Percentiles rank a stretch among this genome's conserved stretches.
phyloP scores from a whole-genome alignment of 1,284 basidiomycete species.

The Trametes pubescens region DNA sequence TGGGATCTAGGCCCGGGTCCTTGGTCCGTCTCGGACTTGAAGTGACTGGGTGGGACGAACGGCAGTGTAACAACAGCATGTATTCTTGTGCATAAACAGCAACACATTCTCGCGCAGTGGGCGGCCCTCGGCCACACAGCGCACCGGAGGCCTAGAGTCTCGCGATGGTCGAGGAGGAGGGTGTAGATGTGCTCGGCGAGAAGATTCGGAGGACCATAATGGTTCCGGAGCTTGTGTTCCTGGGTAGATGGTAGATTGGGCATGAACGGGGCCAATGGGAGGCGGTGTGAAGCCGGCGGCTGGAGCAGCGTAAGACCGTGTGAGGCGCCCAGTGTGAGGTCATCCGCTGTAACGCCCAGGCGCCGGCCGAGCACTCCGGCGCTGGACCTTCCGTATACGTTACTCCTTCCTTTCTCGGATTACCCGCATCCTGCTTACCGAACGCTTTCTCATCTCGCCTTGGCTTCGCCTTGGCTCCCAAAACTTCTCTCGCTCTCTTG shows the following conservation, averaged over 20 bases:
- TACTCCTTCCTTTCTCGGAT: background rate
- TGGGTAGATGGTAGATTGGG: background rate
- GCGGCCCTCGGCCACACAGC: background rate
- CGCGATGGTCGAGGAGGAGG: background rate
- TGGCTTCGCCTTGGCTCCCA: background rate
- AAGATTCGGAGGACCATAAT: background rate
- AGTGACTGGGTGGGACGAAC: constrained; percentile 1
- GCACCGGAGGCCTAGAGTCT: background rate
- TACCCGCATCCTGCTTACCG: background rate
- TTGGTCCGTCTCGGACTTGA: background rate
- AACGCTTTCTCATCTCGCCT: background rate
- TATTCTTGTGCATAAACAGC: constrained; percentile 9
- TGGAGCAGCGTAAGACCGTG: constrained; percentile 2
- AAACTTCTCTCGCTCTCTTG: background rate
- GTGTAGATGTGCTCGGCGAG: background rate
- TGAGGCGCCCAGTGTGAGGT: constrained; percentile 26
- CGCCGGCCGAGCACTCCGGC: background rate
- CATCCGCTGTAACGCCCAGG: constrained; percentile 14
- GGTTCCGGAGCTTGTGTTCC: background rate
- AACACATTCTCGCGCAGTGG: background rate
- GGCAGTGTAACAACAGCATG: constrained; percentile 16
- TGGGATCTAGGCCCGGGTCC: constrained; percentile 18
- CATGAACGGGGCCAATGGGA: constrained; percentile 17
- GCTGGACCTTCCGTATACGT: background rate
- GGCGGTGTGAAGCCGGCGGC: background rate